phyloP scores from a whole-genome alignment of 75 land plant species.

The Picea glauca region DNA sequence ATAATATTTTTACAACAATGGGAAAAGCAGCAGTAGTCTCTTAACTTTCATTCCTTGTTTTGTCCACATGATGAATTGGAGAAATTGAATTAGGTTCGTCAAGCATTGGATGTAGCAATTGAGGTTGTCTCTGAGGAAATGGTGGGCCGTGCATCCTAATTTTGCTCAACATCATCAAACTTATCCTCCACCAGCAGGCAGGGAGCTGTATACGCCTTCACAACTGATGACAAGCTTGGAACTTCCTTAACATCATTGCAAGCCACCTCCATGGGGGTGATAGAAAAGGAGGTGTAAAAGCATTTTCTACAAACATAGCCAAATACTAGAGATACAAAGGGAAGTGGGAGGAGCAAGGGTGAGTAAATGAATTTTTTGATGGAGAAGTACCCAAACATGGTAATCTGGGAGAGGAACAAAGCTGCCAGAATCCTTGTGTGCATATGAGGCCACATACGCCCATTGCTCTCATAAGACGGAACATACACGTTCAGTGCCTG shows the following conservation, averaged over 20 bases:
- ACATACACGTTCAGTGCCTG: slow-evolving; percentile 62
- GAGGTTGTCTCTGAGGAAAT: too few species aligned
- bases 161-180: slow-evolving; percentile 52
- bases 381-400: slow-evolving; percentile 82
- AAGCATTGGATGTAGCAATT: too few species aligned
- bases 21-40: background rate
- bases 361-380: slow-evolving; percentile 62
- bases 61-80: too few species aligned
- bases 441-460: slow-evolving; percentile 97
- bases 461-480: slow-evolving; percentile 79
- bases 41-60: background rate
- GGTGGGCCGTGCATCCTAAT: slow-evolving; percentile 35
- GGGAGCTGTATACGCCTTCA: slow-evolving; percentile 59
- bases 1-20: background rate
- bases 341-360: slow-evolving; percentile 54
- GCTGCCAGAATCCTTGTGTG: slow-evolving; percentile 58
- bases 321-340: slow-evolving; percentile 50
- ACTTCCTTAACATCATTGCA: slow-evolving; percentile 37
- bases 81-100: too few species aligned
- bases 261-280: slow-evolving; percentile 66
- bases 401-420: slow-evolving; percentile 63
- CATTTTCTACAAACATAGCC: slow-evolving; percentile 25
- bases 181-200: slow-evolving; percentile 47
- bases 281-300: slow-evolving; percentile 43
- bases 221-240: slow-evolving; percentile 43